Conservation (phyloP, 345 rosid genomes). For the Hirschfeldia incana region DNA sequence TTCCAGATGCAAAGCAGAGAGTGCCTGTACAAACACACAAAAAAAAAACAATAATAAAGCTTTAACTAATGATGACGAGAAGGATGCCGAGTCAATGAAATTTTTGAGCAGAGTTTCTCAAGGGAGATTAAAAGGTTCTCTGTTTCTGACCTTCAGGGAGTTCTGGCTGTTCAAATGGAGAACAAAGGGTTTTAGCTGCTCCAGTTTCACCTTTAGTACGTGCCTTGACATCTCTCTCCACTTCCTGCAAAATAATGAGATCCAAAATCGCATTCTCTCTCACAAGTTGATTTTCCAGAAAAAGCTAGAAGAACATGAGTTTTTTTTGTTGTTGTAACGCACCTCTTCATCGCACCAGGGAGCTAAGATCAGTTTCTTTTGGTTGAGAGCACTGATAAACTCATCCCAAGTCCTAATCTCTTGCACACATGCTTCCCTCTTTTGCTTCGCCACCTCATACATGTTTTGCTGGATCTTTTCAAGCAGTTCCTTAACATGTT, state of each 20-base stretch:
- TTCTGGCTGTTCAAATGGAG: conserved; percentile 94
- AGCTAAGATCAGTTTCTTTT: conserved; percentile 85
- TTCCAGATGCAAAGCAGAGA: conserved; percentile 81
- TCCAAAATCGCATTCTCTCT: not conserved
- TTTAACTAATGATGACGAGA: not conserved
- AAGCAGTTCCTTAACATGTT: conserved; percentile 57
- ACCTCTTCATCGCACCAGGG: conserved; percentile 99
- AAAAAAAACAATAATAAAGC: not conserved
- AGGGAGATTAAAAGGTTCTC: not conserved
- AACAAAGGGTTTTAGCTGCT: conserved; percentile 88
- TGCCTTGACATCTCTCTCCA: conserved; percentile 84
- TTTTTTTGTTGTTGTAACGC: not conserved
- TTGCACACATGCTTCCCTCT: conserved; percentile 71
- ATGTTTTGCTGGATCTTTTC: conserved; percentile 68
- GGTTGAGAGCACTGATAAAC: conserved; percentile 64
- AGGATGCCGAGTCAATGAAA: not conserved
- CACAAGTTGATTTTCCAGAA: not conserved
- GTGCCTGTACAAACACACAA: conserved; percentile 54
- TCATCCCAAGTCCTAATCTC: conserved; percentile 79
- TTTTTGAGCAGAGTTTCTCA: not conserved
- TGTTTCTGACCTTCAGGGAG: conserved; percentile 41
- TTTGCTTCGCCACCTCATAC: conserved; percentile 63
- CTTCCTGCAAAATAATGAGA: conserved; percentile 50
- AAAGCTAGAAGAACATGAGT: not conserved
- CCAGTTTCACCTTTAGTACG: conserved; percentile 91